These are phyloP conservation scores for Cenchrus fungigraminus DNA, from an alignment of 176 grass and related monocot species.

Conservation along the genomic window DNA sequence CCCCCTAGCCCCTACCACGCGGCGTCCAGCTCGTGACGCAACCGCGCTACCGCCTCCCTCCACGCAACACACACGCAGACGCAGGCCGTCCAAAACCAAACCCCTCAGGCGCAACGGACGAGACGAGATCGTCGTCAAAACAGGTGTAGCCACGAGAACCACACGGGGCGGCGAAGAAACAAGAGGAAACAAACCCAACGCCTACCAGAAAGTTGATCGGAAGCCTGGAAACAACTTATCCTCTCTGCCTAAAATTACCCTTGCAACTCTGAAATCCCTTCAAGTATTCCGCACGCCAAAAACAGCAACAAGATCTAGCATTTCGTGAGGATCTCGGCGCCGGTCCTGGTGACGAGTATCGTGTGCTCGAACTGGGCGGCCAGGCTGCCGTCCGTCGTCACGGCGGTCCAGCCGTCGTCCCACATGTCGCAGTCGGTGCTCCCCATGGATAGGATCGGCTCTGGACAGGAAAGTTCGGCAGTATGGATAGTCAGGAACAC, in stretches of 20 bases:
- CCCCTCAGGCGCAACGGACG: background rate
- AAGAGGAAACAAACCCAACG: background rate
- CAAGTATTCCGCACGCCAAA: background rate
- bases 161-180: background rate
- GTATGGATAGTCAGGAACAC: background rate
- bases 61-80: background rate
- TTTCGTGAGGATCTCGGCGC: constrained; percentile 79
- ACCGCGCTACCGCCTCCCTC: background rate
- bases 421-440: constrained; percentile 71
- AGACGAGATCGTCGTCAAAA: background rate
- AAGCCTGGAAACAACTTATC: background rate
- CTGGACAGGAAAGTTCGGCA: constrained; percentile 36
- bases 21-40: background rate
- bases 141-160: background rate
- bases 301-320: constrained; percentile 40
- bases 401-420: constrained; percentile 83
- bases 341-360: constrained; percentile 71
- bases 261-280: background rate
- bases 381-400: constrained; percentile 75
- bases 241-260: background rate
- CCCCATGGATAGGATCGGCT: constrained; percentile 79
- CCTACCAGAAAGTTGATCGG: background rate
- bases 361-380: constrained; percentile 93
- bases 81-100: background rate
- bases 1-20: background rate